Evolutionary conservation across 1,139 yeast species (phyloP).

Genomic region (Dujonia santamariae): DNA sequence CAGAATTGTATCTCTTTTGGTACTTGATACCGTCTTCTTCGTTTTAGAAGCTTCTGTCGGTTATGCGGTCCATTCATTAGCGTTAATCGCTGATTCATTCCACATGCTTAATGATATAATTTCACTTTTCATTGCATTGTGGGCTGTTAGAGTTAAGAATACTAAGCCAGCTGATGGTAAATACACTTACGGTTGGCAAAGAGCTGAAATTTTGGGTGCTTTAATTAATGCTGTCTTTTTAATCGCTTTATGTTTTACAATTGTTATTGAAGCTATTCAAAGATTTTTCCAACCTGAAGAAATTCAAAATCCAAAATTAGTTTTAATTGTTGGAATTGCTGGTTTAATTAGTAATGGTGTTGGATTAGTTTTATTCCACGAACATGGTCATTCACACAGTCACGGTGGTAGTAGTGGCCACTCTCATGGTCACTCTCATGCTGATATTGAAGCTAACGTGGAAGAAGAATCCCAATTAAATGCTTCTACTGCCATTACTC

Average conservation of each 20-base stretch:
- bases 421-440: slow-evolving; percentile 17
- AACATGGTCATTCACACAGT: slow-evolving; percentile 73
- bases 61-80: slow-evolving; percentile 86
- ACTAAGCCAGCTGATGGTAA: slow-evolving; percentile 79
- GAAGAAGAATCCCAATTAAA: slow-evolving; percentile 20
- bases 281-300: slow-evolving; percentile 79
- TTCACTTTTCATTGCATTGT: slow-evolving; percentile 82
- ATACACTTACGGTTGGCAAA: slow-evolving; percentile 94
- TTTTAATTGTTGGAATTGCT: slow-evolving; percentile 75
- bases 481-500: no score
- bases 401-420: slow-evolving; percentile 25
- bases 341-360: slow-evolving; percentile 81
- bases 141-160: slow-evolving; percentile 94
- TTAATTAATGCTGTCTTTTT: slow-evolving; percentile 89
- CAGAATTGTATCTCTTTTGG: slow-evolving; percentile 69
- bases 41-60: slow-evolving; percentile 82
- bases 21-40: slow-evolving; percentile 79
- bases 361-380: slow-evolving; percentile 87
- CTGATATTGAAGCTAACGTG: slow-evolving; percentile 12
- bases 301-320: slow-evolving; percentile 75
- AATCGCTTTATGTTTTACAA: slow-evolving; percentile 88
- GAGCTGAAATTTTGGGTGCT: slow-evolving; percentile 95
- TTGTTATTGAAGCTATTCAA: slow-evolving; percentile 89
- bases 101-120: slow-evolving; percentile 96
- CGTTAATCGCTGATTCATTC: slow-evolving; percentile 92